These are phyloP conservation scores for Solanum sitiens DNA, from an alignment of 257 asterid species.

Conservation along the genomic window DNA sequence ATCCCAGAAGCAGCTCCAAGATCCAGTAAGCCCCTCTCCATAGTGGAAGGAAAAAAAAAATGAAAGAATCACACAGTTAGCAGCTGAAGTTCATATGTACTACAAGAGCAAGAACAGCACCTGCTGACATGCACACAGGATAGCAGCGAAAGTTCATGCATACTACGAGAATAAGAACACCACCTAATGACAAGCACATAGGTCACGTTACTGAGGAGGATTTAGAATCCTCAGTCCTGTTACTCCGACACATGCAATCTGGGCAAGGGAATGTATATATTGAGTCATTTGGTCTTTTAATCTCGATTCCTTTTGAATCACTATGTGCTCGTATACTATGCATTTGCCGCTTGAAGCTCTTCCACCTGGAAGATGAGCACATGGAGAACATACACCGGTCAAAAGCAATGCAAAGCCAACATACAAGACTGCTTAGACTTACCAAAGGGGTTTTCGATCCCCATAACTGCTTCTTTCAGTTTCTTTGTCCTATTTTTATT, in stretches of 20 bases:
- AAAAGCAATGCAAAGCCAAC: neutral
- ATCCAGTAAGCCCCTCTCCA: slow-evolving; percentile 19
- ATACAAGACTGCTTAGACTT: neutral
- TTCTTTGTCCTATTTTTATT: neutral
- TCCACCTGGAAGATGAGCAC: slow-evolving; percentile 56
- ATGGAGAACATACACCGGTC: neutral
- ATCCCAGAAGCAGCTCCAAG: slow-evolving; percentile 19
- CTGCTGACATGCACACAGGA: slow-evolving; percentile 16
- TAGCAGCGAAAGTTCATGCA: slow-evolving; percentile 29
- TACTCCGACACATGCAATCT: slow-evolving; percentile 90
- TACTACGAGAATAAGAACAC: neutral
- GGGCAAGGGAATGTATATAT: slow-evolving; percentile 88
- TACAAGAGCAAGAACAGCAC: slow-evolving; percentile 4
- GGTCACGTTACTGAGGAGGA: slow-evolving; percentile 31
- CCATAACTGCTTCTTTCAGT: neutral
- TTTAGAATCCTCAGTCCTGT: slow-evolving; percentile 51
- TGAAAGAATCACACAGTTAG: slow-evolving; percentile 65
- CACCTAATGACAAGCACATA: slow-evolving; percentile 1
- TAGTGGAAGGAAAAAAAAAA: slow-evolving; percentile 25
- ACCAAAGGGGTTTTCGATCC: neutral
- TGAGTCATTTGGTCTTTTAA: slow-evolving; percentile 77
- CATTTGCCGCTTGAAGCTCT: slow-evolving; percentile 86
- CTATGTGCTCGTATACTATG: slow-evolving; percentile 68
- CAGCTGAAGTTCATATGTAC: slow-evolving; percentile 18
- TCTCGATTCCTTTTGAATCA: slow-evolving; percentile 85